These are phyloP conservation scores for Aureobasidium leucospermi DNA, from an alignment of 2,329 filamentous ascomycete genomes.

Conservation along the genomic window DNA sequence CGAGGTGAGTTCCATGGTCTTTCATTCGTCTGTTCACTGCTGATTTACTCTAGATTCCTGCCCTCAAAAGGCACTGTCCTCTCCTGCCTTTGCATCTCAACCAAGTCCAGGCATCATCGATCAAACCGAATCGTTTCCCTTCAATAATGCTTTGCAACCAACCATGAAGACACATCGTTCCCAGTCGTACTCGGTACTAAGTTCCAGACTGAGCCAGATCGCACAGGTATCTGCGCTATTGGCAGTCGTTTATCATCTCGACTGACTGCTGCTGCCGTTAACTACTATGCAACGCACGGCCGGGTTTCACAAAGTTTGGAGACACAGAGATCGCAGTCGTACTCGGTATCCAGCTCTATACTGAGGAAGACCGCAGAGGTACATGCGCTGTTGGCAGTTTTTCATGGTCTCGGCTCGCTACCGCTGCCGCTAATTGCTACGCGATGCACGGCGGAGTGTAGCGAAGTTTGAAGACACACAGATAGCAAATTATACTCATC, in stretches of 20 bases:
- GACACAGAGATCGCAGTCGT: slow-evolving; percentile 90
- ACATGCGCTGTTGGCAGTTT: no score
- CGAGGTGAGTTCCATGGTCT: slow-evolving; percentile 20
- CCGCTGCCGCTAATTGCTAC: no score
- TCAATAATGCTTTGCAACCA: slow-evolving; percentile 79
- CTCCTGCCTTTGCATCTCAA: background rate
- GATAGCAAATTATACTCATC: slow-evolving; percentile 97
- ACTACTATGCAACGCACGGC: no score
- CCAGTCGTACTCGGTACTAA: slow-evolving; percentile 96
- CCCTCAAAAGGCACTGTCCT: slow-evolving; percentile 52
- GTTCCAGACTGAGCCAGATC: slow-evolving; percentile 57
- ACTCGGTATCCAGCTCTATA: slow-evolving; percentile 89
- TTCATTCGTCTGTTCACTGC: no score
- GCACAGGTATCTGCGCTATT: no score
- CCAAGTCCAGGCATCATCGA: background rate
- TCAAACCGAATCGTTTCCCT: slow-evolving; percentile 54
- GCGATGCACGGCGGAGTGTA: slow-evolving; percentile 43
- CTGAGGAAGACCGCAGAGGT: slow-evolving; percentile 38
- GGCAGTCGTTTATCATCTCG: no score
- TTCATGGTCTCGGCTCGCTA: no score
- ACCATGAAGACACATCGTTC: slow-evolving; percentile 91
- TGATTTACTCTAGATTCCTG: slow-evolving; percentile 35
- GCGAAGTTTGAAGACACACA: slow-evolving; percentile 84
- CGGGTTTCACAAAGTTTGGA: slow-evolving; percentile 76
- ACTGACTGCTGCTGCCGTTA: no score